phyloP scores from a whole-genome alignment of 805 yeast species.

The Kodamaea leandrae region DNA sequence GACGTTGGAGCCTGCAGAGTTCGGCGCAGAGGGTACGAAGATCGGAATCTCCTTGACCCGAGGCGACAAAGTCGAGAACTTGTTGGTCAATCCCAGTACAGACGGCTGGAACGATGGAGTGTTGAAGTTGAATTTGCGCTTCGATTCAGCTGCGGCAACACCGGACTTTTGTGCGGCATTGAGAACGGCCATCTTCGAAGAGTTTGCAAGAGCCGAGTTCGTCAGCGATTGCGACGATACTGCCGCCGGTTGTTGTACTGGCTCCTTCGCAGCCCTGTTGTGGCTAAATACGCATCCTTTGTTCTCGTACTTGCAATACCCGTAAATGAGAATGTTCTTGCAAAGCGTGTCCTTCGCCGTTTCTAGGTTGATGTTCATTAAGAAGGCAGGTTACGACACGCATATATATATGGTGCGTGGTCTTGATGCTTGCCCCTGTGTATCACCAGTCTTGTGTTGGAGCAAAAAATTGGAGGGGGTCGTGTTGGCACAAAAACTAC shows the following conservation, averaged over 20 bases:
- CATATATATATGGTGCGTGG: constrained; percentile 1
- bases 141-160: constrained; percentile 18
- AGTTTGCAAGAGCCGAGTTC: constrained; percentile 3
- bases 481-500: not conserved
- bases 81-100: constrained; percentile 27
- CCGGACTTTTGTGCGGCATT: constrained; percentile 11
- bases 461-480: constrained; percentile 1
- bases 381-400: constrained; percentile 1
- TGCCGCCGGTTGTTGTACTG: constrained; percentile 1
- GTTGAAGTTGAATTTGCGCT: constrained; percentile 36
- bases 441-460: constrained; percentile 1
- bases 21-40: constrained; percentile 42
- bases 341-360: constrained; percentile 77
- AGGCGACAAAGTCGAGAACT: constrained; percentile 49
- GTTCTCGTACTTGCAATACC: constrained; percentile 82
- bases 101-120: constrained; percentile 46
- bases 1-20: constrained; percentile 7
- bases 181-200: constrained; percentile 9
- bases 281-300: constrained; percentile 86
- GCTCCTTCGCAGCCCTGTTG: constrained; percentile 32
- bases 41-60: constrained; percentile 46
- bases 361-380: constrained; percentile 43
- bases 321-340: constrained; percentile 79
- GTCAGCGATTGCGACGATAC: constrained; percentile 1
- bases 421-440: constrained; percentile 3